Conservation (phyloP, 495 filamentous ascomycete species). For the Corynascus novoguineensis region DNA sequence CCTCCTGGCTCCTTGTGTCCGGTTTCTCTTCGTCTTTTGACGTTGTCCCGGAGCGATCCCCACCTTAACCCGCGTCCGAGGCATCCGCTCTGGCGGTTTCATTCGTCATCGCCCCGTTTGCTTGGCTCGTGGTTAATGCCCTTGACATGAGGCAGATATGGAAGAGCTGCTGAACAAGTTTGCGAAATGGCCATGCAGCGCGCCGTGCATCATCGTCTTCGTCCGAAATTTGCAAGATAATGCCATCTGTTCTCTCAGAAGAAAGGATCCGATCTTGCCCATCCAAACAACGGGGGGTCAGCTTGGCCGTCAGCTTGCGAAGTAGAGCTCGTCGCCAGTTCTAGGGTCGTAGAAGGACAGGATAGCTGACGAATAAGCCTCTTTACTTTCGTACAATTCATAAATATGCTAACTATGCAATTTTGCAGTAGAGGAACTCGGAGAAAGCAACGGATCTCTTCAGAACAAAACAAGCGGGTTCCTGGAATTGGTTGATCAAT, state of each 20-base stretch:
- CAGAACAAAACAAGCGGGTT: neutral
- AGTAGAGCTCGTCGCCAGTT: too few relatives aligned
- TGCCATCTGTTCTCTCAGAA: slow-evolving; percentile 12
- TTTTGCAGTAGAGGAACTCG: too few relatives aligned
- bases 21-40: slow-evolving; percentile 18
- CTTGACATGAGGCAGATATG: neutral
- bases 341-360: too few relatives aligned
- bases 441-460: neutral
- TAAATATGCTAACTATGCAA: too few relatives aligned
- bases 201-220: neutral
- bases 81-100: slow-evolving; percentile 19
- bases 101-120: slow-evolving; percentile 21
- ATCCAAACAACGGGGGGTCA: too few relatives aligned
- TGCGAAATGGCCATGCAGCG: neutral
- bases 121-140: neutral
- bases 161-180: neutral
- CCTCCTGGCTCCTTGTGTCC: slow-evolving; percentile 2
- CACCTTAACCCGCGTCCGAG: slow-evolving; percentile 24
- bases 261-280: too few relatives aligned
- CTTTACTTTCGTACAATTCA: too few relatives aligned
- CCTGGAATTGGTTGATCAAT: slow-evolving; percentile 1
- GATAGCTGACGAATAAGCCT: too few relatives aligned
- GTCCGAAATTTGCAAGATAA: neutral
- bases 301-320: too few relatives aligned
- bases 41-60: slow-evolving; percentile 21